phyloP scores from a whole-genome alignment of 2,329 filamentous ascomycete species.

The Decorospora gaudefroyi region DNA sequence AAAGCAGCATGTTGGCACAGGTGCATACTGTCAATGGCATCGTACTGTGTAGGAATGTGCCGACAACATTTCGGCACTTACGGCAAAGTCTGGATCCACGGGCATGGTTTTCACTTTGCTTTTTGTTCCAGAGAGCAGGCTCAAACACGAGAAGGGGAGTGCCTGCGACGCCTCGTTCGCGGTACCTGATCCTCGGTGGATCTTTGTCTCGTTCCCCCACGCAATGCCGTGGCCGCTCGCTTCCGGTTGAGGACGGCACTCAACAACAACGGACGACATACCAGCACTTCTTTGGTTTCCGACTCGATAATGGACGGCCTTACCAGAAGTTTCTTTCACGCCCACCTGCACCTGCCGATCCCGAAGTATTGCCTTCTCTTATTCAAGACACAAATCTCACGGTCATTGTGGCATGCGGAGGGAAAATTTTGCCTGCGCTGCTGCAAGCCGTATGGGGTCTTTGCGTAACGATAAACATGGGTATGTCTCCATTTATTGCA shows the following conservation, averaged over 20 bases:
- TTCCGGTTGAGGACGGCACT: conserved; percentile 12
- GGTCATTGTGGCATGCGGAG: conserved; percentile 26
- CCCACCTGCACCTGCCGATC: too few species aligned
- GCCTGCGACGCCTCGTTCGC: conserved; percentile 28
- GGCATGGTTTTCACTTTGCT: conserved; percentile 32
- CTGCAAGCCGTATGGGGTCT: conserved; percentile 21
- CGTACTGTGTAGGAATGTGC: conserved; percentile 13
- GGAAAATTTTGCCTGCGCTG: conserved; percentile 28
- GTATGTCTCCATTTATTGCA: conserved; percentile 15
- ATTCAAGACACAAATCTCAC: conserved; percentile 3
- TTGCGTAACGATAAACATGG: conserved; percentile 11
- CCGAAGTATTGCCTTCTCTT: too few species aligned
- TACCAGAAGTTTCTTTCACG: too few species aligned
- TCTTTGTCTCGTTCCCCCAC: conserved; percentile 33
- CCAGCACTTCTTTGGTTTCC: too few species aligned
- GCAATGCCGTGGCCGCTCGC: conserved; percentile 25
- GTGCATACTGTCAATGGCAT: conserved; percentile 6
- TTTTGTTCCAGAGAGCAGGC: conserved; percentile 33
- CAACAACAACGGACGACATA: conserved; percentile 14
- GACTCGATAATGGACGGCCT: too few species aligned
- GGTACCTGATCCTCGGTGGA: conserved; percentile 42
- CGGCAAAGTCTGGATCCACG: conserved; percentile 23
- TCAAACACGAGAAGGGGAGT: conserved; percentile 16
- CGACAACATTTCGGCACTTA: conserved; percentile 30
- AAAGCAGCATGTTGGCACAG: conserved; percentile 1